Evolutionary conservation across 2,329 filamentous ascomycete genomes (phyloP).

Genomic region (Fusarium agapanthi): DNA sequence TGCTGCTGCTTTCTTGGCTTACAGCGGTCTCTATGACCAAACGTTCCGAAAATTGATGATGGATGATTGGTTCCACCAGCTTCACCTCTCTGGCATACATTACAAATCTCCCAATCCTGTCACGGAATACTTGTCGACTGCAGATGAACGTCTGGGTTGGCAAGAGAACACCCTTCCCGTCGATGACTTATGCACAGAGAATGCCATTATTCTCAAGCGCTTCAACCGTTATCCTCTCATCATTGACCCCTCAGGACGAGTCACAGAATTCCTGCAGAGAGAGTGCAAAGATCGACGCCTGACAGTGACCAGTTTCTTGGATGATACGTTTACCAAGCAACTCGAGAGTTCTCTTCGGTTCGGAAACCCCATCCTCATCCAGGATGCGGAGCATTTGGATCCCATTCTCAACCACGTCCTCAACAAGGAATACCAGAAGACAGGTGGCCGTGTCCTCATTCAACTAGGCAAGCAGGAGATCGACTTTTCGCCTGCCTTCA

Average conservation of each 20-base stretch:
- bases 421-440: conserved; percentile 99
- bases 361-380: conserved; percentile 97
- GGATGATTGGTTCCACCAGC: conserved; percentile 95
- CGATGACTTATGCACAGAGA: conserved; percentile 97
- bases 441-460: conserved; percentile 95
- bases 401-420: conserved; percentile 98
- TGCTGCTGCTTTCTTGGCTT: conserved; percentile 96
- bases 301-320: conserved; percentile 96
- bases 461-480: conserved; percentile 99
- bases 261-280: conserved; percentile 93
- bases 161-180: conserved; percentile 93
- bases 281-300: conserved; percentile 93
- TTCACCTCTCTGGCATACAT: conserved; percentile 89
- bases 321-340: conserved; percentile 98
- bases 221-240: conserved; percentile 99
- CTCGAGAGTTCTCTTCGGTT: conserved; percentile 96
- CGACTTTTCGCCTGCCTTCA: conserved; percentile 97
- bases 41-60: conserved; percentile 98
- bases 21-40: conserved; percentile 96
- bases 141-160: conserved; percentile 94
- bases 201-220: conserved; percentile 94
- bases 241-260: conserved; percentile 94
- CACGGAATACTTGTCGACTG: conserved; percentile 95
- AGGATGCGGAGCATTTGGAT: conserved; percentile 96
- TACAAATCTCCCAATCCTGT: conserved; percentile 95